phyloP scores from a whole-genome alignment of 2,329 filamentous ascomycete species.

The Leptographium flavum region DNA sequence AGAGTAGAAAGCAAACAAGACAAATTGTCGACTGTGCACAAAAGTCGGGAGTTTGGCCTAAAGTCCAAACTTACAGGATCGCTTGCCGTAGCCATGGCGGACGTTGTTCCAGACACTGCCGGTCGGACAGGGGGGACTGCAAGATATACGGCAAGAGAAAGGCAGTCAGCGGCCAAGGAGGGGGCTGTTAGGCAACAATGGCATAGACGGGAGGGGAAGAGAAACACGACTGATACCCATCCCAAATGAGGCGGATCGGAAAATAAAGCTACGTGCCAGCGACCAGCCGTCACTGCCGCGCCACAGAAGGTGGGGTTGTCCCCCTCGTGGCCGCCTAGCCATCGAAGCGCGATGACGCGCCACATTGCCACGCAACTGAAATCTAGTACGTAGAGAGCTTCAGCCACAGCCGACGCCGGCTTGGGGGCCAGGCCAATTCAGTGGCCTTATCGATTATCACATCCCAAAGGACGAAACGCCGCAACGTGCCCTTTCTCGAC shows the following conservation, averaged over 20 bases:
- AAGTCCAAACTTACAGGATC: slow-evolving; percentile 15
- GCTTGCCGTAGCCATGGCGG: slow-evolving; percentile 18
- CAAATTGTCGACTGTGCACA: neutral
- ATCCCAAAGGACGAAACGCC: neutral
- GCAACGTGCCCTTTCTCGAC: neutral
- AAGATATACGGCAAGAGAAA: neutral
- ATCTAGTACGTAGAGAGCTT: neutral
- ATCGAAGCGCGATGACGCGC: neutral
- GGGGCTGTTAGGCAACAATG: neutral
- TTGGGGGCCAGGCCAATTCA: neutral
- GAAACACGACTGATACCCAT: slow-evolving; percentile 4
- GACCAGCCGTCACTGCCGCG: neutral
- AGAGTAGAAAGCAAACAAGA: neutral
- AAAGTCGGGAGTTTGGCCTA: neutral
- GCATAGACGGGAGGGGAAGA: neutral
- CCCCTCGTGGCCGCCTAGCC: neutral
- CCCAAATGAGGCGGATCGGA: neutral
- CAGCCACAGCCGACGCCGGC: neutral
- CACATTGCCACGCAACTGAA: too few relatives aligned
- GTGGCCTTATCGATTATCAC: neutral
- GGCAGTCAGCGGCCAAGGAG: neutral
- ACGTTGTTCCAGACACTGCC: too few relatives aligned
- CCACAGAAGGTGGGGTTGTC: slow-evolving; percentile 1
- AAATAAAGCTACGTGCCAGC: neutral
- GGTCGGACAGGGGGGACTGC: neutral